Evolutionary conservation across 1,139 yeast species (phyloP).

Genomic region (Debaryomycetaceae sp.): DNA sequence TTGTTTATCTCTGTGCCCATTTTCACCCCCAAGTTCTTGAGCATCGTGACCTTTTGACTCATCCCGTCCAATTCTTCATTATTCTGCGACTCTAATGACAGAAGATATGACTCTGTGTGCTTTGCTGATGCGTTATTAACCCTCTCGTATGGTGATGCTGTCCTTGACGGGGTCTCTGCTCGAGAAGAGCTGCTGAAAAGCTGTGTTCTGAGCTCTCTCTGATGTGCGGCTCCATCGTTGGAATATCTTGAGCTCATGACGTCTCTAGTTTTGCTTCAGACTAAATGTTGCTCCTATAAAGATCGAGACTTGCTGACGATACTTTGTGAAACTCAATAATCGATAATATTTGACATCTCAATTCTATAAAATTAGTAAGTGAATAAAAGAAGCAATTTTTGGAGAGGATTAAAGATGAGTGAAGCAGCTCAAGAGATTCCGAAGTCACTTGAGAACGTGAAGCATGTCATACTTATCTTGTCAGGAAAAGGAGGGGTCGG

Average conservation of each 20-base stretch:
- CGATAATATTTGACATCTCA: neutral
- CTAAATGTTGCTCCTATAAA: neutral
- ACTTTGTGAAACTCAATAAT: neutral
- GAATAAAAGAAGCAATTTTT: neutral
- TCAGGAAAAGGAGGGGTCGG: constrained; percentile 72
- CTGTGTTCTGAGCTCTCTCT: constrained; percentile 46
- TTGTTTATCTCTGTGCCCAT: constrained; percentile 87
- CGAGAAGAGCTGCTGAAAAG: constrained; percentile 33
- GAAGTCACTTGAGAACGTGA: constrained; percentile 55
- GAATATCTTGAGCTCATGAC: constrained; percentile 33
- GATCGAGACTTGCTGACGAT: neutral
- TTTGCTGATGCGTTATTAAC: constrained; percentile 30
- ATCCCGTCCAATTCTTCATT: constrained; percentile 72
- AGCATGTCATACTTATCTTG: constrained; percentile 55
- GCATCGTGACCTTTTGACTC: constrained; percentile 64
- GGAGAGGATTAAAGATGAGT: constrained; percentile 1
- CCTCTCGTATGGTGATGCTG: constrained; percentile 51
- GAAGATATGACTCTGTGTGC: constrained; percentile 54
- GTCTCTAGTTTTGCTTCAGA: neutral
- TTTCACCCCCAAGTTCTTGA: constrained; percentile 66
- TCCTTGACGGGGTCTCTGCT: constrained; percentile 27
- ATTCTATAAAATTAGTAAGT: neutral
- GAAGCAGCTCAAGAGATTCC: constrained; percentile 33
- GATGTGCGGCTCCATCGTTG: constrained; percentile 38
- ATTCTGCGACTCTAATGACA: constrained; percentile 80